These are phyloP conservation scores for Darksidea phi DNA, from an alignment of 495 filamentous ascomycete species.

Conservation along the genomic window DNA sequence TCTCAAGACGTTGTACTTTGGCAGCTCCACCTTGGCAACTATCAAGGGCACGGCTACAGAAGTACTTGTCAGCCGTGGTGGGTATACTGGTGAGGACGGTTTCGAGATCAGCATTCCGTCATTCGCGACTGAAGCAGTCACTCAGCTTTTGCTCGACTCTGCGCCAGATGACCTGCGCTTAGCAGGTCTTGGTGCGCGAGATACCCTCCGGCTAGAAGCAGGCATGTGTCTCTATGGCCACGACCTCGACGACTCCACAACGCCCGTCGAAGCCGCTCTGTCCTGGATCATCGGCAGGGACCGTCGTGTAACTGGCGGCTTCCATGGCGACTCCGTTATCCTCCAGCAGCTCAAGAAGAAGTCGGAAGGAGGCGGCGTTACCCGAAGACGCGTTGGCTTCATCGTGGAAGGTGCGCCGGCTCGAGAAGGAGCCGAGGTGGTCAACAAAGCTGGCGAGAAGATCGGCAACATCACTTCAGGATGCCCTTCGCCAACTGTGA, in stretches of 20 bases:
- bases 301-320: conserved; percentile 61
- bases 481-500: conserved; percentile 80
- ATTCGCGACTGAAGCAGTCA: conserved; percentile 54
- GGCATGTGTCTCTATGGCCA: conserved; percentile 99
- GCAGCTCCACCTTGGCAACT: conserved; percentile 60
- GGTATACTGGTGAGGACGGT: conserved; percentile 97
- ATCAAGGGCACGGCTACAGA: conserved; percentile 49
- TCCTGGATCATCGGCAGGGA: conserved; percentile 82
- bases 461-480: conserved; percentile 82
- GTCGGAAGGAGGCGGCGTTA: conserved; percentile 65
- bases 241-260: conserved; percentile 85
- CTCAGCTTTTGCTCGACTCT: conserved; percentile 63
- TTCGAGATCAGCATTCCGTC: conserved; percentile 89
- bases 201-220: conserved; percentile 89
- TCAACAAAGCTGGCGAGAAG: conserved; percentile 58
- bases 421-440: conserved; percentile 80
- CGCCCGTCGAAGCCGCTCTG: conserved; percentile 79
- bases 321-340: conserved; percentile 73
- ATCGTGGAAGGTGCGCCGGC: conserved; percentile 84
- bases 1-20: conserved; percentile 74
- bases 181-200: conserved; percentile 85
- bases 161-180: conserved; percentile 66
- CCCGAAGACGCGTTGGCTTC: conserved; percentile 74
- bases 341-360: conserved; percentile 66
- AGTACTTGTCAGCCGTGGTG: conserved; percentile 78